Base-by-base conservation (phyloP, 2,329 filamentous ascomycete genomes). In the Aspergillus arachidicola region DNA sequence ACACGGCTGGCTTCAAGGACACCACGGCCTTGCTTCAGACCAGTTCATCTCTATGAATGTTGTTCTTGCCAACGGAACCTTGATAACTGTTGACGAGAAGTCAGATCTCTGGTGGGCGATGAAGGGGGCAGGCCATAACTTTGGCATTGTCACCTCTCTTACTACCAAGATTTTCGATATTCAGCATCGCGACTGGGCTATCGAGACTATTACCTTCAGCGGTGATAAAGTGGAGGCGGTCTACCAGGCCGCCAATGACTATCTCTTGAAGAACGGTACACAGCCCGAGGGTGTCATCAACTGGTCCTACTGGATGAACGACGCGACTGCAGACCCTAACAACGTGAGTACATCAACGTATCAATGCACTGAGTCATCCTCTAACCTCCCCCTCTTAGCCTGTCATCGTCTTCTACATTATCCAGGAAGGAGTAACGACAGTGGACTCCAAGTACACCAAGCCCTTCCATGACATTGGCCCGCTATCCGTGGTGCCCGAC, bases 41-140 rank as follows among this genome's bases (percentile, higher is more conserved):
- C 81, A 87, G 57, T 80, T 87, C 45, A 62, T 85, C 9, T 83
- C 81, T 0, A 73, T 84, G 74, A 80, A 83, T 26, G 68, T 87
- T 1, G 84, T 87, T 0, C 76, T 86, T 1, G 83, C 84, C 6
- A 74, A 85, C 64, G 85, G 85, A 19, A 77, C 71, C 11, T 57
- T 79, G 55, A 63, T 72, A 7, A 80, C 76, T 0, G 72, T 84
- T 1, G 80, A 60, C 70, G 74, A 45, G 14, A 73, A 75, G 9
- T 80, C 81, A 0, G 85, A 87, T 41, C 78, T 88, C 9, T 87
- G 79, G 71, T 88, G 85, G 85, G 86, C 78, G 1, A 78, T 88
- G 66, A 78, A 79, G 56, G 86, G 86, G 5, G 86, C 85, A 2
- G 86, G 85, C 1, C 83, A 86, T 63, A 87, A 87, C 72, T 87